phyloP scores from a whole-genome alignment of 495 filamentous ascomycete genomes.

The Lindgomyces ingoldianus region DNA sequence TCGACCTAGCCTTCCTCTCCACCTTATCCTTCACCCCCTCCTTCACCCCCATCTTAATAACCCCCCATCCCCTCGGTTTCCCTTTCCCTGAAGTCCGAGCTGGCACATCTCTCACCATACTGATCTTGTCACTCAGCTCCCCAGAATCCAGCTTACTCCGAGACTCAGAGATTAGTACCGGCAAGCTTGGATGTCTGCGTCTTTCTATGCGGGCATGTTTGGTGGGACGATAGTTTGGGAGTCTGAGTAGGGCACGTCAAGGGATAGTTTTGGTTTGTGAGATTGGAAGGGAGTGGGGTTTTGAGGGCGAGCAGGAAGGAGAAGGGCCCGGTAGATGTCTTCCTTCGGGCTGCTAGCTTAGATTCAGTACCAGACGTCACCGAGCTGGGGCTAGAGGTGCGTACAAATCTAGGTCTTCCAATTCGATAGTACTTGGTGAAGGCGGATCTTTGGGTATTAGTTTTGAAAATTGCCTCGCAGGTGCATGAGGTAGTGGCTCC shows the following conservation, averaged over 20 bases:
- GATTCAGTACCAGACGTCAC: too few species aligned
- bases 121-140: constrained; percentile 14
- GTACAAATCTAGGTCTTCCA: too few species aligned
- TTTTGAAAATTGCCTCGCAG: too few species aligned
- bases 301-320: not conserved
- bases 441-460: too few species aligned
- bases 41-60: not conserved
- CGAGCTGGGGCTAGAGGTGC: too few species aligned
- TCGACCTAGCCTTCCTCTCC: not conserved
- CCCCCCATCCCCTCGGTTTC: not conserved
- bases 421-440: too few species aligned
- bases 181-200: not conserved
- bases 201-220: constrained; percentile 14
- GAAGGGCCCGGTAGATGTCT: not conserved
- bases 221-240: constrained; percentile 15
- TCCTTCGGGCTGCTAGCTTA: too few species aligned
- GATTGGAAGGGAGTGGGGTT: not conserved
- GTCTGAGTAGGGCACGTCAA: constrained; percentile 15
- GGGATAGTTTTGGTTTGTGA: not conserved
- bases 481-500: not conserved
- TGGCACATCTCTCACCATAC: constrained; percentile 10
- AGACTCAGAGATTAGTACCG: not conserved
- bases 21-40: not conserved
- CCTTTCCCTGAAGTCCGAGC: not conserved
- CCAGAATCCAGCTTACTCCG: constrained; percentile 8